Evolutionary conservation across 306 rosid genomes (phyloP).

Genomic region (Prunus persica): DNA sequence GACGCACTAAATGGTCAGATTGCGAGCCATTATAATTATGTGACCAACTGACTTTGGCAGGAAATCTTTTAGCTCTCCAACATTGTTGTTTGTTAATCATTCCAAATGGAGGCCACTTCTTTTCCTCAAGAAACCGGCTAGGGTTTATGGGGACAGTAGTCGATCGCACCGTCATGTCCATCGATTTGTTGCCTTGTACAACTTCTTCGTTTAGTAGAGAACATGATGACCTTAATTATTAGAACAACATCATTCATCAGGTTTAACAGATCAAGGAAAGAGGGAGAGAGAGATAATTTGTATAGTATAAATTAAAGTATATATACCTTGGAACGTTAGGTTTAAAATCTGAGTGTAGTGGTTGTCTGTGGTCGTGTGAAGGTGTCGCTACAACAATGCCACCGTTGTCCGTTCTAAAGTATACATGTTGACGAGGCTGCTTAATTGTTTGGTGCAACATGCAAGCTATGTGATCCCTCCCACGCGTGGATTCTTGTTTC

Average conservation of each 20-base stretch:
- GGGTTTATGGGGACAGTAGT: background rate
- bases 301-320: background rate
- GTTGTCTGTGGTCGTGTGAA: background rate
- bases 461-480: constrained; percentile 44
- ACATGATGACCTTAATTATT: background rate
- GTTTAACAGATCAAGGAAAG: background rate
- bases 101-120: constrained; percentile 49
- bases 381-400: background rate
- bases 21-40: constrained; percentile 9
- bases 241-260: background rate
- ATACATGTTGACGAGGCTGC: background rate
- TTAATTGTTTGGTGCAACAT: background rate
- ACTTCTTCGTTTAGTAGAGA: background rate
- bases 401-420: background rate
- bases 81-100: constrained; percentile 21
- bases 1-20: constrained; percentile 13
- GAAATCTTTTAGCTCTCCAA: constrained; percentile 22
- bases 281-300: too few species aligned
- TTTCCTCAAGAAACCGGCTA: constrained; percentile 44
- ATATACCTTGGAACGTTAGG: background rate
- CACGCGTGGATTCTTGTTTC: constrained; percentile 29
- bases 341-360: background rate
- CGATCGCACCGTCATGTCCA: background rate
- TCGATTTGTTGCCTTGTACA: background rate
- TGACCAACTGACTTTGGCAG: constrained; percentile 20